Base-by-base conservation (phyloP, 179 eudicot species). In the Actinidia chinensis region DNA sequence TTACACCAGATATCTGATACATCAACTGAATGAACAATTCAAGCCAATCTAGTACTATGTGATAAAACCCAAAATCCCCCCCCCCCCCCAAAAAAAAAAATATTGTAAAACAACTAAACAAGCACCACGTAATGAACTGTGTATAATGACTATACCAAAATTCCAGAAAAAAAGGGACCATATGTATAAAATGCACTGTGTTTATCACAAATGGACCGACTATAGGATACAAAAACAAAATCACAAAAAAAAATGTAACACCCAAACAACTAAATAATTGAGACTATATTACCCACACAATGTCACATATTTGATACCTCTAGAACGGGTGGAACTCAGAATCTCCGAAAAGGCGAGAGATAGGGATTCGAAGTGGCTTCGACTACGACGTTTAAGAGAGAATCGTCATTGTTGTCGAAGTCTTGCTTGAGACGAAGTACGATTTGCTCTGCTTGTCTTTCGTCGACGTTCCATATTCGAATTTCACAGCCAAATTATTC, bases 281-380 rank as follows among this genome's bases (percentile, higher is more conserved):
- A 36, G 66, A 22, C 36, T 10, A 5, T 25, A 60, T 60, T 10
- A 23, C 66, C 1, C 12, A 61, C 46, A 65, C 14, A 65, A 65
- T 15, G 8, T 36, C n/a, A 44, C 20, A 14, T 33, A 13, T 4
- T 64, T 1, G 22, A 47, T 22, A 93, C 99, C 98, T 93, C 88
- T 20, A 85, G 75, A 54, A 95, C 83, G 80, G 68, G 89, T 71
- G 97, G 94, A 47, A 91, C 82, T 65, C 6, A 93, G 91, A 83
- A 95, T 91, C 89, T 95, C 99, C 40, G 97, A 87, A 90, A 95
- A 95, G 54, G 98, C 98, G 82, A 95, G 40, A 95, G 94, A 61
- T 89, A 91, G 68, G 94, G 96, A 71, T 87, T 89, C 10, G 96
- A 90, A 65, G 97, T 95, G 44, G 97, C 97, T 60, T 92, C 96